phyloP scores from a whole-genome alignment of 192 early-diverging fungal species.

The Podila epicladia region DNA sequence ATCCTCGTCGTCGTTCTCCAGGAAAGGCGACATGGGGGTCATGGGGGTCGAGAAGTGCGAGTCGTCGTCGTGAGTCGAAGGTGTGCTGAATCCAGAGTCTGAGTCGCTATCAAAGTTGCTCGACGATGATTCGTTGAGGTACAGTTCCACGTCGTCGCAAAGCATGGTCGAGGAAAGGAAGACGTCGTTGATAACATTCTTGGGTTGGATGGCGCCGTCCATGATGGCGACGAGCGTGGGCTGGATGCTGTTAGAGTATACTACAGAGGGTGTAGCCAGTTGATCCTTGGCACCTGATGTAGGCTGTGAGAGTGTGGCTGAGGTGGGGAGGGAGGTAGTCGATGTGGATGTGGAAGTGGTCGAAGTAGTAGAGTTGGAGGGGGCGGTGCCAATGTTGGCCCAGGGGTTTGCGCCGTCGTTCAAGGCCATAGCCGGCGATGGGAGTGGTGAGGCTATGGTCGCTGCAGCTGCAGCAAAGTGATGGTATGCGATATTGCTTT shows the following conservation, averaged over 20 bases:
- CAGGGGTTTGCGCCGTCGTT: constrained; percentile 46
- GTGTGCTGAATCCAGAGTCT: constrained; percentile 49
- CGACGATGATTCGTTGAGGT: constrained; percentile 33
- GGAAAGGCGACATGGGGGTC: constrained; percentile 51
- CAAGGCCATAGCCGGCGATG: constrained; percentile 44
- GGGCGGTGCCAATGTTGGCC: constrained; percentile 27
- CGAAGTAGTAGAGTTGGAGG: neutral
- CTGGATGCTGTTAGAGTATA: constrained; percentile 42
- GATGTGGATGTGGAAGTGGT: constrained; percentile 8
- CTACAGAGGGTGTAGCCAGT: constrained; percentile 37
- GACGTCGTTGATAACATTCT: constrained; percentile 53
- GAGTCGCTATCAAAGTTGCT: constrained; percentile 48
- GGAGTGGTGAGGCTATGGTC: constrained; percentile 49
- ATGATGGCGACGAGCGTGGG: constrained; percentile 27
- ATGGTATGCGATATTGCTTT: constrained; percentile 45
- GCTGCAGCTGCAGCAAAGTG: constrained; percentile 45
- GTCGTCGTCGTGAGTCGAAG: constrained; percentile 31
- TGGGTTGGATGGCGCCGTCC: constrained; percentile 37
- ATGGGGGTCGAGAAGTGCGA: constrained; percentile 38
- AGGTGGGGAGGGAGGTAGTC: neutral
- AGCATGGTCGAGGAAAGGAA: constrained; percentile 51
- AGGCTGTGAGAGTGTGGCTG: constrained; percentile 11
- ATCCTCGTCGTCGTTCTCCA: constrained; percentile 41
- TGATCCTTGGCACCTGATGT: constrained; percentile 9
- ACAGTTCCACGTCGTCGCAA: constrained; percentile 47